Conservation (phyloP, 306 rosid genomes). For the Cicer chorassanicum region DNA sequence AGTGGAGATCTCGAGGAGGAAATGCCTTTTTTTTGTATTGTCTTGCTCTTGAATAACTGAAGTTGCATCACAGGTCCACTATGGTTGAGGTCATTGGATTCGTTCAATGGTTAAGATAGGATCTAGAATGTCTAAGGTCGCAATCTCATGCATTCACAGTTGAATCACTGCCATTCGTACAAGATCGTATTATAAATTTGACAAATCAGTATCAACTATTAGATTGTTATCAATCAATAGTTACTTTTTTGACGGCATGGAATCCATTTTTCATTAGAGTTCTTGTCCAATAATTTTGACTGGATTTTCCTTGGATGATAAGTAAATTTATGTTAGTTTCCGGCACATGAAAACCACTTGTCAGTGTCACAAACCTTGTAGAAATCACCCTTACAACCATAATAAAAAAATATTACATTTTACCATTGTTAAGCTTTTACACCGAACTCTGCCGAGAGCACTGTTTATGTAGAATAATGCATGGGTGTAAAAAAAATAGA, state of each 20-base stretch:
- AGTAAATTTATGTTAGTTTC: slow-evolving; percentile 6
- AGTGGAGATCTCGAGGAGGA: slow-evolving; percentile 51
- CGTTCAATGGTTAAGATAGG: neutral
- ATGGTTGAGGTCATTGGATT: neutral
- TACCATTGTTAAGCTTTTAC: slow-evolving; percentile 5
- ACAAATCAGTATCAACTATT: neutral
- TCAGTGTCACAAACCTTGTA: slow-evolving; percentile 47
- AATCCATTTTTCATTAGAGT: neutral
- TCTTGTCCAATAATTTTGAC: neutral
- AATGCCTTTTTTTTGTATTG: slow-evolving; percentile 2
- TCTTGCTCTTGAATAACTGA: slow-evolving; percentile 24
- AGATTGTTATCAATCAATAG: neutral
- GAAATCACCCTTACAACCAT: slow-evolving; percentile 45
- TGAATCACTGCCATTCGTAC: neutral
- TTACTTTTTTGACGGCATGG: neutral
- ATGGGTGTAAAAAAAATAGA: too few relatives aligned
- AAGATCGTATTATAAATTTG: neutral
- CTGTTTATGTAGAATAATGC: neutral
- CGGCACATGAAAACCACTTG: slow-evolving; percentile 20
- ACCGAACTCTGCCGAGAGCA: slow-evolving; percentile 3
- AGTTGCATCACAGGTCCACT: neutral
- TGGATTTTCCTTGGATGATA: neutral
- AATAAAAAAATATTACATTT: neutral
- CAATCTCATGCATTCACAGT: neutral
- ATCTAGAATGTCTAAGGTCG: neutral